These are phyloP conservation scores for Xylaria palmicola DNA, from an alignment of 495 filamentous ascomycete species.

Conservation along the genomic window DNA sequence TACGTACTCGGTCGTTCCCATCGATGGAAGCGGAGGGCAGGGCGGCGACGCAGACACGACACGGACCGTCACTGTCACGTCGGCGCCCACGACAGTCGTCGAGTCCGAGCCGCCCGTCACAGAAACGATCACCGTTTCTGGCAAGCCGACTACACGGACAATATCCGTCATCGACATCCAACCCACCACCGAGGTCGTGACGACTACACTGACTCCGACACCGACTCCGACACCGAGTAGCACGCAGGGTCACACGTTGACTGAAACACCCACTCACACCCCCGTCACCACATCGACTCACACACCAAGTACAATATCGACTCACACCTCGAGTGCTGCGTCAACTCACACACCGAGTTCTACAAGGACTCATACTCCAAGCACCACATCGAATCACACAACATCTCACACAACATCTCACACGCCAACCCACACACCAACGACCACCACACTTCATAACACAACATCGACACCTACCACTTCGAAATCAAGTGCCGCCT, in stretches of 20 bases:
- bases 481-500: neutral
- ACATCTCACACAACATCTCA: conserved; percentile 1
- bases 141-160: conserved; percentile 25
- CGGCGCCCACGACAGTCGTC: conserved; percentile 25
- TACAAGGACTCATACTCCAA: conserved; percentile 6
- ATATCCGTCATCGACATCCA: conserved; percentile 28
- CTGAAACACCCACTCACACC: neutral
- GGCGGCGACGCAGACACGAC: conserved; percentile 18
- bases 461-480: conserved; percentile 2
- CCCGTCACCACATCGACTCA: conserved; percentile 14
- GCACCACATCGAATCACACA: conserved; percentile 1
- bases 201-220: conserved; percentile 24
- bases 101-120: conserved; percentile 29
- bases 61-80: conserved; percentile 23
- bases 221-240: conserved; percentile 15
- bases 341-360: conserved; percentile 8
- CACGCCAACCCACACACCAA: conserved; percentile 10
- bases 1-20: conserved; percentile 39
- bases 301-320: neutral
- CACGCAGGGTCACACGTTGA: conserved; percentile 6
- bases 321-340: neutral
- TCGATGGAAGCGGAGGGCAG: conserved; percentile 28
- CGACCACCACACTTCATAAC: conserved; percentile 10
- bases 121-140: conserved; percentile 30
- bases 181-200: conserved; percentile 27